Conservation (phyloP, 306 rosid genomes). For the Castanea mollissima region DNA sequence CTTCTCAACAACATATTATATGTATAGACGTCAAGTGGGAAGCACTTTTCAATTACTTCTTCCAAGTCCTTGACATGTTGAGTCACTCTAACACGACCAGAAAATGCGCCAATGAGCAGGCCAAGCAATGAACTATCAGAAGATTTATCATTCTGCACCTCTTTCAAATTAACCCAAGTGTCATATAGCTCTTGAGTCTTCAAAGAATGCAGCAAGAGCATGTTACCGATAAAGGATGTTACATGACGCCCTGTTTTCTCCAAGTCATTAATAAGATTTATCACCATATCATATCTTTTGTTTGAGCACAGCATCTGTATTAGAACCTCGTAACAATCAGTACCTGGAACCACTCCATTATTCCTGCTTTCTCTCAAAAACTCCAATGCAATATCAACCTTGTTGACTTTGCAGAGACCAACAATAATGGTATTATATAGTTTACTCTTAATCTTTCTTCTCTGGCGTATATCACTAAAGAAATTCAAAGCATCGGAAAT, state of each 20-base stretch:
- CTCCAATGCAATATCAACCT: slow-evolving; percentile 40
- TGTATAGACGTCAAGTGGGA: slow-evolving; percentile 59
- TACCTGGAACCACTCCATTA: slow-evolving; percentile 43
- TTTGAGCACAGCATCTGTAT: slow-evolving; percentile 42
- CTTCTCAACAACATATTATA: slow-evolving; percentile 67
- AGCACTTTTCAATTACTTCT: slow-evolving; percentile 57
- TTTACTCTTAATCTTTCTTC: slow-evolving; percentile 32
- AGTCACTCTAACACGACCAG: slow-evolving; percentile 42
- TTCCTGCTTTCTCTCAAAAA: slow-evolving; percentile 43
- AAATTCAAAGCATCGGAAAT: slow-evolving; percentile 62
- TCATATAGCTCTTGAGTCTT: slow-evolving; percentile 45
- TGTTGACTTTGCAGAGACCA: slow-evolving; percentile 53
- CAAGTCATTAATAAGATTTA: slow-evolving; percentile 47
- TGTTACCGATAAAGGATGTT: slow-evolving; percentile 71
- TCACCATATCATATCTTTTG: slow-evolving; percentile 42
- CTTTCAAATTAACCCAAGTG: slow-evolving; percentile 44
- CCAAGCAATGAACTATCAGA: slow-evolving; percentile 44
- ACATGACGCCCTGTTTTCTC: slow-evolving; percentile 61
- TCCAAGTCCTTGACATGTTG: slow-evolving; percentile 45
- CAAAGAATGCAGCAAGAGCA: slow-evolving; percentile 56
- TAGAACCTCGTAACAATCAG: slow-evolving; percentile 59
- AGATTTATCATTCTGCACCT: slow-evolving; percentile 27
- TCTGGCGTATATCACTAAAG: slow-evolving; percentile 35
- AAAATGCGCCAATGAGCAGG: slow-evolving; percentile 59
- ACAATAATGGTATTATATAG: slow-evolving; percentile 38